Evolutionary conservation across 1,139 yeast species (phyloP).

Genomic region (Hansenula lynferdii): DNA sequence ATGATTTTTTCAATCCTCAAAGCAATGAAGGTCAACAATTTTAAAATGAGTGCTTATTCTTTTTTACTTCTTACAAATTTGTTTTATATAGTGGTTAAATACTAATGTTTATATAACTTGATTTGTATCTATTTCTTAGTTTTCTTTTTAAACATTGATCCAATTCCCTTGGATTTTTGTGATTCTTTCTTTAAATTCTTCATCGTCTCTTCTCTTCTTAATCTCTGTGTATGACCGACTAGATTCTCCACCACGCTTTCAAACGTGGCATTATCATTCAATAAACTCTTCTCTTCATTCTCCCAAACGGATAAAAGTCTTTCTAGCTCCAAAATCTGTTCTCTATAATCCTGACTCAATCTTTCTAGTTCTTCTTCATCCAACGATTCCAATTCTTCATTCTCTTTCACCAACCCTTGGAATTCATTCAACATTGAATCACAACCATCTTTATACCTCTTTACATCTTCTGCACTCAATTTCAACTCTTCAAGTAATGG

Average conservation of each 20-base stretch:
- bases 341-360: slow-evolving; percentile 18
- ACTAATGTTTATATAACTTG: too few relatives aligned
- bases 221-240: slow-evolving; percentile 63
- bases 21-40: neutral
- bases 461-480: slow-evolving; percentile 14
- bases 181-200: slow-evolving; percentile 20
- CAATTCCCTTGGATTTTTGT: slow-evolving; percentile 13
- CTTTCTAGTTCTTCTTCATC: slow-evolving; percentile 22
- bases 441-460: slow-evolving; percentile 32
- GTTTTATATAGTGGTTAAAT: too few relatives aligned
- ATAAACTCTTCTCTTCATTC: slow-evolving; percentile 35
- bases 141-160: slow-evolving; percentile 10
- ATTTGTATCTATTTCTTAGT: slow-evolving; percentile 7
- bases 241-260: slow-evolving; percentile 68
- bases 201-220: slow-evolving; percentile 44
- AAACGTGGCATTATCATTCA: slow-evolving; percentile 55
- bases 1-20: slow-evolving; percentile 7
- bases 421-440: slow-evolving; percentile 24
- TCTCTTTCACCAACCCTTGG: slow-evolving; percentile 16
- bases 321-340: slow-evolving; percentile 23
- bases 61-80: too few relatives aligned
- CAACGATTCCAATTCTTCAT: slow-evolving; percentile 10
- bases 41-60: too few relatives aligned
- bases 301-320: slow-evolving; percentile 46
- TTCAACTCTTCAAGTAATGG: slow-evolving; percentile 8